Base-by-base conservation (phyloP, 2,329 filamentous ascomycete genomes). In the Claviceps humidiphila region DNA sequence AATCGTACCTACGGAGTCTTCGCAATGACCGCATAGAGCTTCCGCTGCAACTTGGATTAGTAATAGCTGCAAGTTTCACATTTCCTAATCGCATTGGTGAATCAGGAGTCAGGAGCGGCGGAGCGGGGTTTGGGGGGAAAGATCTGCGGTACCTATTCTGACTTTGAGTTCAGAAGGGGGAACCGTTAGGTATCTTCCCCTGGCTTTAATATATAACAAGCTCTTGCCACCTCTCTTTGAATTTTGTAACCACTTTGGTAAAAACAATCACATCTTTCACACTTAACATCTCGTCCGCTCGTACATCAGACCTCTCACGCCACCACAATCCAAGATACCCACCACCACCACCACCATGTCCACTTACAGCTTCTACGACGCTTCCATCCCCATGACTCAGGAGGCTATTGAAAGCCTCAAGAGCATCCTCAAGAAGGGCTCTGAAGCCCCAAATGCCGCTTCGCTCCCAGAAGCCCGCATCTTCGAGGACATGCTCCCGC, bases 401-500 rank as follows among this genome's bases (percentile, higher is more conserved):
- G 62, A 63, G 39, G 57, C 58, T 56, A 57, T 72, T 43, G 59
- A 59, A 50, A 56, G 64, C 34, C 61, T 71, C 52, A 53, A 60
- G 30, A 48, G 30, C 51, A 59, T 74, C 57, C 61, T 74, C 53
- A 61, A 62, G 37, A 68, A 69, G 61, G 67, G 61, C 50, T 65
- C 68, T 51, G 53, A 59, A 2, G 61, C 63, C 39, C 58, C 68
- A 56, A 61, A 61, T 24, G 60, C 62, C 37, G 61, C 63, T 47
- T 59, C 58, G 13, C 55, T 73, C 51, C 53, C 65, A 50, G 53
- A 59, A 4, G 63, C 66, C 37, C 63, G 63, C 41, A 60, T 74
- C 38, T 51, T 59, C 55, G 59, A 63, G 2, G 70, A 74, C 64
- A 75, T 75, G 73, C 63, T 67, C 8, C 66, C 69, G 49, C 59